Conservation (phyloP, 371 early-diverging fungal species). For the Cokeromyces recurvatus region DNA sequence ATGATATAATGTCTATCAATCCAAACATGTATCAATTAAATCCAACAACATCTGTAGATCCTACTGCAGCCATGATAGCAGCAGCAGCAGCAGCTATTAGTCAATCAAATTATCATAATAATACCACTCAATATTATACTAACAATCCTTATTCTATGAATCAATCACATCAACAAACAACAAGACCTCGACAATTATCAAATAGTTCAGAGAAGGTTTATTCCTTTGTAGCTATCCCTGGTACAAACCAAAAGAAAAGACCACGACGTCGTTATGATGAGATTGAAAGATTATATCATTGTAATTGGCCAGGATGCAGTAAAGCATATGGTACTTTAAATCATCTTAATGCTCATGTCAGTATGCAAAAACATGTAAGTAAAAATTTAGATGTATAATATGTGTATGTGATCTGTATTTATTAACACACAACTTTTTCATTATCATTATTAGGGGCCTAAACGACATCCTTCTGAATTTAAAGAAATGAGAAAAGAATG, state of each 20-base stretch:
- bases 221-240: constrained; percentile 60
- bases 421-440: not conserved
- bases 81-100: too few species aligned
- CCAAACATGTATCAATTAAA: too few species aligned
- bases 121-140: too few species aligned
- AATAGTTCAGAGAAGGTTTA: constrained; percentile 35
- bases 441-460: constrained; percentile 22
- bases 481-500: constrained; percentile 56
- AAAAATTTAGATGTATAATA: not conserved
- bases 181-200: too few species aligned
- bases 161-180: too few species aligned
- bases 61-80: too few species aligned
- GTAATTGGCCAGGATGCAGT: constrained; percentile 57
- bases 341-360: constrained; percentile 23
- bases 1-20: too few species aligned
- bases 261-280: constrained; percentile 64
- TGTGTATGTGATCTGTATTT: not conserved
- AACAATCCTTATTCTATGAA: too few species aligned
- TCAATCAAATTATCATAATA: too few species aligned
- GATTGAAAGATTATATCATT: constrained; percentile 65
- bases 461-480: constrained; percentile 49
- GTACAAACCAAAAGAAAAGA: constrained; percentile 58
- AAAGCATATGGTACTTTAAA: constrained; percentile 74
- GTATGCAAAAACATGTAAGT: constrained; percentile 68
- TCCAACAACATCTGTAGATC: too few species aligned